Conservation (phyloP, 2,329 filamentous ascomycete genomes). For the Colletotrichum gigasporum region DNA sequence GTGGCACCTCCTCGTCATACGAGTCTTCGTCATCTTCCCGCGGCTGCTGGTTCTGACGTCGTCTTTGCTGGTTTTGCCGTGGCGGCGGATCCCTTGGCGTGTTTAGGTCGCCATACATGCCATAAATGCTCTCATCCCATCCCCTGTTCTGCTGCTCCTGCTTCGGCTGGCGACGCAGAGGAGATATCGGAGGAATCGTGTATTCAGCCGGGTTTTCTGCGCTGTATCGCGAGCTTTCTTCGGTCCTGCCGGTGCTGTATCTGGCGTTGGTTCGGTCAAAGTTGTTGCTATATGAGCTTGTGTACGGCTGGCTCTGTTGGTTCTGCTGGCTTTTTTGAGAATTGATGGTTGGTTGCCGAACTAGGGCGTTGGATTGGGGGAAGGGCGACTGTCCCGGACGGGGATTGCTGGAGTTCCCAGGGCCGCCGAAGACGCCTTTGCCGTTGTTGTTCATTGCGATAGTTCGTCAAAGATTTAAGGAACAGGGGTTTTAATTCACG, state of each 20-base stretch:
- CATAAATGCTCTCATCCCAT: slow-evolving; percentile 28
- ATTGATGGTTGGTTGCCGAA: background rate
- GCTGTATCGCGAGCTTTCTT: slow-evolving; percentile 10
- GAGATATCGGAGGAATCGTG: background rate
- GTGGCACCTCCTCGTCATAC: slow-evolving; percentile 16
- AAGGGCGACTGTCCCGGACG: slow-evolving; percentile 29
- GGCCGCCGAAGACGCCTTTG: background rate
- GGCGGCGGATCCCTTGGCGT: slow-evolving; percentile 18
- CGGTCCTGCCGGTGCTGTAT: slow-evolving; percentile 18
- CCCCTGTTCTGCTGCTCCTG: background rate
- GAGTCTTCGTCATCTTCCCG: slow-evolving; percentile 12
- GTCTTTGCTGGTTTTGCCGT: background rate
- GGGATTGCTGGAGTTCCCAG: slow-evolving; percentile 25
- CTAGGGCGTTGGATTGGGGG: slow-evolving; percentile 1
- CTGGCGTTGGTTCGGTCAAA: slow-evolving; percentile 23
- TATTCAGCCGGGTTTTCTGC: background rate
- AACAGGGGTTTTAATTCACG: background rate
- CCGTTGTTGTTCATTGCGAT: slow-evolving; percentile 9
- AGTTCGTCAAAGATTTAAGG: background rate
- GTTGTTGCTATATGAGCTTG: slow-evolving; percentile 29
- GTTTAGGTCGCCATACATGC: slow-evolving; percentile 25
- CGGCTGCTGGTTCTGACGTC: background rate
- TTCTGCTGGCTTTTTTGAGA: background rate
- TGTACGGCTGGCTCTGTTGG: slow-evolving; percentile 6
- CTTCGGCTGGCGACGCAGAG: background rate